Evolutionary conservation across 805 yeast genomes (phyloP), one percentile per base, ranked within the genome.

Genomic region (Candida stauntonica): DNA sequence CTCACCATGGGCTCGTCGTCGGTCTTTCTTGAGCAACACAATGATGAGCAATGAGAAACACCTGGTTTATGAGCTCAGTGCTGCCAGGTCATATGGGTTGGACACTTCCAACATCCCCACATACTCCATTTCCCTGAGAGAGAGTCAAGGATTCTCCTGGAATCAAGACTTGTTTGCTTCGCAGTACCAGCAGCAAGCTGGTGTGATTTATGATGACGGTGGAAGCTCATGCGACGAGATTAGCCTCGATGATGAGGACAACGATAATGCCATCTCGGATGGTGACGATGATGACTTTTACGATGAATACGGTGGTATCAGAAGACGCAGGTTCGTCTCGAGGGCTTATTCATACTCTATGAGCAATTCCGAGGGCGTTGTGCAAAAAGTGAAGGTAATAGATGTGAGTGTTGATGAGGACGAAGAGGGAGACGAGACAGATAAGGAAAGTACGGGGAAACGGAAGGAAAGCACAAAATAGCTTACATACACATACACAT

Each of bases 121-220:
- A 1, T 67, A 54, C 39, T 63, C 70, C 13, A 66, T 79, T 26
- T 67, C 74, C 13, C 61, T 79, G 28, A 68, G 66, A 17, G 83
- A 81, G 50, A 72, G 81, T 23, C 89, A 83, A 53, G 93, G 93
- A 3, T 83, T 82, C 50, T 60, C 74, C 3, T 83, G 86, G 75
- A 82, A 83, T 55, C 89, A 82, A 52, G 89, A 82, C 50, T 60
- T 81, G 32, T 83, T 81, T 67, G 89, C 87, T 3, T 67, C 80
- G 2, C 79, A 80, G 20, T 79, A 77, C 55, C 85, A 80, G 51
- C 89, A 82, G 41, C 62, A 59, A 31, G 58, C 68, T 33, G 70
- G 69, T 14, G 59, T 64, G 1, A 49, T 64, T 4, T 65, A 58
- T 39, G 67, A 58, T 40, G 62, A 45, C 35, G 45, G 20, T 31